Evolutionary conservation across 2,329 filamentous ascomycete genomes (phyloP), one percentile per base, ranked within the genome.

Genomic region (Chaetomiaceae sp.): DNA sequence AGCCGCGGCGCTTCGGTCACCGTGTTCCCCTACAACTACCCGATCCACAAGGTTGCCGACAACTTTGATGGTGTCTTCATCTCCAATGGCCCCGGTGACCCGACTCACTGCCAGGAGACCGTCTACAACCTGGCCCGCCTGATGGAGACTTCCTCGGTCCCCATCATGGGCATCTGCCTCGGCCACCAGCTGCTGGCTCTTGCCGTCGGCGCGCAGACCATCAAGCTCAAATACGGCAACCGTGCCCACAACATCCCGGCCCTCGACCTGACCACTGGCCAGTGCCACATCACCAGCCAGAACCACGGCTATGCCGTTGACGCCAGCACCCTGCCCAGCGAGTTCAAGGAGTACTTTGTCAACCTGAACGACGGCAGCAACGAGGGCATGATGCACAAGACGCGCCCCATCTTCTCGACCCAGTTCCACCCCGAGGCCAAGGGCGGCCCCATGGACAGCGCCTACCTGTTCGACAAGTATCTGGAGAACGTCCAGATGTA

Each of bases 211-310:
- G 94, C 89, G 51, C 81, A 84, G 65, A 97, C 94, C 58, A 87
- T 95, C 75, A 97, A 97, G 83, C 84, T 99, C 74, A 97, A 97
- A 83, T 99, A 96, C 72, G 94, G 94, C 68, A 99, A 99, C 82
- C 88, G 94, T 64, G 94, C 91, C 17, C 94, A 97, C 80, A 99
- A 99, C 80, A 97, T 97, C 65, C 94, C 94, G 8, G 91, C 91
- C 56, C 78, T 97, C 54, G 92, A 97, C 70, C 79, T 96, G 70
- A 96, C 89, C 57, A 97, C 92, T 34, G 92, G 94, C 54, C 90
- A 92, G 72, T 97, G 94, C 83, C 92, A 97, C 78, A 97, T 97
- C 72, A 97, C 92, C 55, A 91, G 87, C 71, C 94, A 99, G 79
- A 97, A 97, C 77, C 94, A 97, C 75, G 94, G 94, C 59, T 99